Percentiles rank a stretch among this genome's conserved stretches.
phyloP scores from a whole-genome alignment of 169 alveolate genomes.

The Plasmodium knowlesi region DNA sequence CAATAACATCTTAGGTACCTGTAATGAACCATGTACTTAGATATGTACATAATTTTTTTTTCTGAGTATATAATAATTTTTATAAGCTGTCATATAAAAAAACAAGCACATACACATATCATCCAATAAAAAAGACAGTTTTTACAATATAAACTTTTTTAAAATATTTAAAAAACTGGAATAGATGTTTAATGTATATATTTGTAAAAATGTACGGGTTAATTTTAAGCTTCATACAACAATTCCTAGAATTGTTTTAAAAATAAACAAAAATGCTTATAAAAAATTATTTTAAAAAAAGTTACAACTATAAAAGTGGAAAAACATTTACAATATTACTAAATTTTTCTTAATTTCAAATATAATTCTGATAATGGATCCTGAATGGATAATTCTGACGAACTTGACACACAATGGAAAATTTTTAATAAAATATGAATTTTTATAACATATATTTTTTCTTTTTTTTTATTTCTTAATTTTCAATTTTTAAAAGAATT shows the following conservation, averaged over 20 bases:
- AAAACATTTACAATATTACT: constrained; percentile 21
- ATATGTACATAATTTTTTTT: constrained; percentile 3
- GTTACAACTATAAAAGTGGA: neutral
- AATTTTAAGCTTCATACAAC: constrained; percentile 9
- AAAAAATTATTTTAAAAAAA: constrained; percentile 22
- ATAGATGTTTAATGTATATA: constrained; percentile 4
- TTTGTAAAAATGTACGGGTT: constrained; percentile 7
- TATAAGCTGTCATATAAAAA: constrained; percentile 6
- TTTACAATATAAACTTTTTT: neutral
- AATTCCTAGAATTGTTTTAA: constrained; percentile 14
- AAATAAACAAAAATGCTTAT: constrained; percentile 13
- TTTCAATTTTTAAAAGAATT: constrained; percentile 12
- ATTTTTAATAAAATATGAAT: constrained; percentile 10
- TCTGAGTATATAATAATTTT: neutral
- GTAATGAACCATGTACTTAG: neutral
- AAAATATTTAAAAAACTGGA: neutral
- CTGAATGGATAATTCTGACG: constrained; percentile 12
- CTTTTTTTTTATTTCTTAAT: constrained; percentile 6
- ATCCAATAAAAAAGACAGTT: constrained; percentile 23
- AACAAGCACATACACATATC: neutral
- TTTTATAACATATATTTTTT: constrained; percentile 14
- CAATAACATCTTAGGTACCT: neutral
- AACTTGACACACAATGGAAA: constrained; percentile 5
- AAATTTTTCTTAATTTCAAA: constrained; percentile 36
- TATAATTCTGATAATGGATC: constrained; percentile 10